A percentile compares a stretch with the other conserved stretches of the same genome.
These are phyloP conservation scores for Plenodomus lindquistii DNA, from an alignment of 2,329 filamentous ascomycete species.

Conservation along the genomic window DNA sequence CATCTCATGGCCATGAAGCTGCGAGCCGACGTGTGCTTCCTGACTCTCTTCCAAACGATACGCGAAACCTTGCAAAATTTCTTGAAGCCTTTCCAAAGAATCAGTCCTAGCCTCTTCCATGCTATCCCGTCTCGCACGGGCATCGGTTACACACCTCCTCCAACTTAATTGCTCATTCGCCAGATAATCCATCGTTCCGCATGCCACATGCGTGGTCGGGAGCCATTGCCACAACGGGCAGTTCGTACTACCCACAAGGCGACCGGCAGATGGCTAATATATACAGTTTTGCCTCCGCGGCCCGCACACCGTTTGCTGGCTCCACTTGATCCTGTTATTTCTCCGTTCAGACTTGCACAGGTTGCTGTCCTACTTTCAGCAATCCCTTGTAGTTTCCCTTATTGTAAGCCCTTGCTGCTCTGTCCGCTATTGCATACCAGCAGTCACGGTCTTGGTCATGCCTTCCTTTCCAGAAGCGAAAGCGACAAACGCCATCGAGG, in stretches of 20 bases:
- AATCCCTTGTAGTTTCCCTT: background rate
- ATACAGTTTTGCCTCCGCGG: background rate
- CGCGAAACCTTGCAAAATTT: background rate
- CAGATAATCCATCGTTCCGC: background rate
- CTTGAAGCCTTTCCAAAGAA: background rate
- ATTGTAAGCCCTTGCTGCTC: background rate
- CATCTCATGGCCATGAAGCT: no score
- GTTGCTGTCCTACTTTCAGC: background rate
- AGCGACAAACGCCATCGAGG: conserved; percentile 9
- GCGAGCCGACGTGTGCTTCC: no score
- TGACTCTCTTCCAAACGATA: no score
- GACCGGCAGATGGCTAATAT: background rate
- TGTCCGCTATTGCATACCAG: background rate
- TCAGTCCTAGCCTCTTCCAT: background rate
- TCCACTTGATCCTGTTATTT: background rate
- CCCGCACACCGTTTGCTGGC: background rate
- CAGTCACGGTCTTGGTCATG: conserved; percentile 2
- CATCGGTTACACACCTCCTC: background rate
- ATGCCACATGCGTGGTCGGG: background rate
- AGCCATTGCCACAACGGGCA: background rate
- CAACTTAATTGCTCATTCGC: background rate
- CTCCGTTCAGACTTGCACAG: background rate
- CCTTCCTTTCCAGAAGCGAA: conserved; percentile 5
- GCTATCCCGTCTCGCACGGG: background rate
- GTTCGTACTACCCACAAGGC: background rate